Evolutionary conservation across 495 filamentous ascomycete species (phyloP), one percentile per base, ranked within the genome.

Genomic region (Daldinia bambusicola): DNA sequence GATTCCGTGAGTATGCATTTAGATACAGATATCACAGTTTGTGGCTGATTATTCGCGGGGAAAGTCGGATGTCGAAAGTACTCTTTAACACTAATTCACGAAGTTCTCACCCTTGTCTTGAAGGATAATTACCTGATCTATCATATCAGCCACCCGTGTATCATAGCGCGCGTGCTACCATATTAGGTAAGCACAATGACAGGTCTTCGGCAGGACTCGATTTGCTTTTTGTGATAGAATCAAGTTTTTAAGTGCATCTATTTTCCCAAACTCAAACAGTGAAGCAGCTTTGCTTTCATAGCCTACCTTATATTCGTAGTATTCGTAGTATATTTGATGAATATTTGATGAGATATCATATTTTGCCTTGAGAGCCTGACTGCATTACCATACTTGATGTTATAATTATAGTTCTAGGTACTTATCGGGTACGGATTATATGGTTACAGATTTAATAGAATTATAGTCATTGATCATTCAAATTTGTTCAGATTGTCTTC

Each of bases 401-500:
- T 18, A 38, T 12, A 51, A n/a, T n/a, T n/a, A n/a, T n/a, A n/a
- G n/a, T n/a, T n/a, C n/a, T n/a, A 0, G 36, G 5, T 55, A 26
- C 31, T n/a, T n/a, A n/a, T n/a, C 26, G 26, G 26, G 1, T 26
- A 58, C 55, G 36, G 32, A 34, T 16, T 16, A 32, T 9, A 32
- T n/a, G 55, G 14, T 53, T 43, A 59, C 20, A 16, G 36, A 10
- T 48, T 22, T 10, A 22, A 48, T 20, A 48, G 43, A 1, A 48
- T 22, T 48, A 48, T 20, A 57, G 5, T 36, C 9, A 36, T 36
- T 7, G 6, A 1, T 71, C 37, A 68, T 64, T 74, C 50, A 68
- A 45, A 68, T 53, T 71, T 43, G 66, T 64, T 74, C 50, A 68
- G 40, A 68, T 53, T 13, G 70, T 76, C 74, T 82, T 83, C 51